Evolutionary conservation across 2,329 filamentous ascomycete genomes (phyloP).

Genomic region (Fusarium goolgardi): DNA sequence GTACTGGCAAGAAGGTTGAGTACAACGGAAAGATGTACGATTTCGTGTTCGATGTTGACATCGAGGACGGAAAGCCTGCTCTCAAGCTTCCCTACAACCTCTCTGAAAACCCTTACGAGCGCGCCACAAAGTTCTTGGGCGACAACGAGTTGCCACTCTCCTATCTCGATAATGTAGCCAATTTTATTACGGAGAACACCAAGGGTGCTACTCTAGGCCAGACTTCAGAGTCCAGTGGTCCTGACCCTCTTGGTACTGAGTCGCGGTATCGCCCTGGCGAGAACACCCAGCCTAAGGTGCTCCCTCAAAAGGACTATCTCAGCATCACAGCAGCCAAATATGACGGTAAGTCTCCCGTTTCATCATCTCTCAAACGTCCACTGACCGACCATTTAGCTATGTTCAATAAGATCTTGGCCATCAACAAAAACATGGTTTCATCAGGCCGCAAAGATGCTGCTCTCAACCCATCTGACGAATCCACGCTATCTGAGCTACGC

Average conservation of each 20-base stretch:
- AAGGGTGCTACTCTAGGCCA: constrained; percentile 86
- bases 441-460: constrained; percentile 78
- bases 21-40: constrained; percentile 92
- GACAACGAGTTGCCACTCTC: constrained; percentile 88
- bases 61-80: constrained; percentile 92
- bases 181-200: constrained; percentile 92
- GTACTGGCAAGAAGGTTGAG: constrained; percentile 79
- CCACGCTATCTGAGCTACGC: constrained; percentile 70
- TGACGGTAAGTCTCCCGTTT: constrained; percentile 56
- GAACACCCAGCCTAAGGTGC: constrained; percentile 63
- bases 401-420: constrained; percentile 78
- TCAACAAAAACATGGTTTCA: constrained; percentile 79
- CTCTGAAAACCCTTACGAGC: constrained; percentile 91
- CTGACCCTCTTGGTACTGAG: constrained; percentile 83
- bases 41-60: constrained; percentile 96
- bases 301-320: constrained; percentile 85
- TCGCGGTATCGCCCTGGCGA: constrained; percentile 79
- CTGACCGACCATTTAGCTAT: constrained; percentile 66
- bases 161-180: constrained; percentile 91
- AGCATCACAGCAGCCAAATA: constrained; percentile 80
- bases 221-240: constrained; percentile 60
- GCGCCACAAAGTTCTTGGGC: constrained; percentile 88
- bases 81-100: constrained; percentile 95
- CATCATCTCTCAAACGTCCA: neutral
- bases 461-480: constrained; percentile 77